These are phyloP conservation scores for Apiospora aurea DNA, from an alignment of 2,329 filamentous ascomycete species.

Conservation along the genomic window DNA sequence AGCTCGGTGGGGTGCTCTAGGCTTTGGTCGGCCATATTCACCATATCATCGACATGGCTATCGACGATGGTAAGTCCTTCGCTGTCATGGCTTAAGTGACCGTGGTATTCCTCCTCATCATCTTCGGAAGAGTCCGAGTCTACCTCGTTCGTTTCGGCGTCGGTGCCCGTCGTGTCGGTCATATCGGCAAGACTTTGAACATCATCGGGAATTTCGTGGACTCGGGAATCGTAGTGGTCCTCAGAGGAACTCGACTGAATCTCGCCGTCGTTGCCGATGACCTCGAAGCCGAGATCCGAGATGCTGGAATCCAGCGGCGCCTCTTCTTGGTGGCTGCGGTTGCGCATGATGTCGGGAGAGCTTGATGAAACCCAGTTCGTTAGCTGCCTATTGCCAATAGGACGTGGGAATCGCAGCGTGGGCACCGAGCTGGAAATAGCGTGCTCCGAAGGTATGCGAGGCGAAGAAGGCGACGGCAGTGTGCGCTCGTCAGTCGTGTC, in stretches of 20 bases:
- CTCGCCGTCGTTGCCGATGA: slow-evolving; percentile 62
- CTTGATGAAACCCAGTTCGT: slow-evolving; percentile 67
- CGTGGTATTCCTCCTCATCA: slow-evolving; percentile 31
- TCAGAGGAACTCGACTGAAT: slow-evolving; percentile 59
- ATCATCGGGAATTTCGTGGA: slow-evolving; percentile 50
- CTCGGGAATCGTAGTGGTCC: slow-evolving; percentile 56
- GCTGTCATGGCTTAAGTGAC: slow-evolving; percentile 29
- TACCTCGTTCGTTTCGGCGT: slow-evolving; percentile 54
- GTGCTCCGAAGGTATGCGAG: slow-evolving; percentile 1
- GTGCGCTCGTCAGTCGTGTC: slow-evolving; percentile 28
- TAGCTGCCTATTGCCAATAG: slow-evolving; percentile 61
- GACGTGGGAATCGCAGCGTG: slow-evolving; percentile 62
- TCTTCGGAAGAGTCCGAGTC: slow-evolving; percentile 48
- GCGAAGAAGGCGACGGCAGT: not conserved
- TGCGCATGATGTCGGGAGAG: slow-evolving; percentile 63
- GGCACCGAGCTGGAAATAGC: slow-evolving; percentile 50
- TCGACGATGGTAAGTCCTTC: slow-evolving; percentile 29
- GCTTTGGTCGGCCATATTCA: slow-evolving; percentile 40
- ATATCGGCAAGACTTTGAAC: slow-evolving; percentile 53
- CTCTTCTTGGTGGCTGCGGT: slow-evolving; percentile 50
- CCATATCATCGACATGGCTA: slow-evolving; percentile 32
- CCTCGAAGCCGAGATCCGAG: slow-evolving; percentile 63
- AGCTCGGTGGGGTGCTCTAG: slow-evolving; percentile 43
- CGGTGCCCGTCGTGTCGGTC: slow-evolving; percentile 52
- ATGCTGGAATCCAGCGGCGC: slow-evolving; percentile 52